A percentile compares a stretch with the other conserved stretches of the same genome.
Evolutionary conservation across 768 basidiomycete species (phyloP).

Genomic region (Auricularia sp.): DNA sequence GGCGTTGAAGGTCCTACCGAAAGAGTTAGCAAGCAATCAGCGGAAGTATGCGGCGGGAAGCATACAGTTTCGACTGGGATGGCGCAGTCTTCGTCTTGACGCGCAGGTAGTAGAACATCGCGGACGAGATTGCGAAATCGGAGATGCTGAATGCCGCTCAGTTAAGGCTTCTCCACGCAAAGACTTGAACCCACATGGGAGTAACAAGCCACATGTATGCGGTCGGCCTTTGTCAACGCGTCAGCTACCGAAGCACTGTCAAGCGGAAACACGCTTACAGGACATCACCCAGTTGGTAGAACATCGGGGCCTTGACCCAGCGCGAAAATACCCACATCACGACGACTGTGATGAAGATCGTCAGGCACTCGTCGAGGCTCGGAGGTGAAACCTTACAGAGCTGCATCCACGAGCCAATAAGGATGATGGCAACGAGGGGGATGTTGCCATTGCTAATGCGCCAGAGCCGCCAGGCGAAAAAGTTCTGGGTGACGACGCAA

Average conservation of each 20-base stretch:
- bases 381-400: background rate
- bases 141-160: background rate
- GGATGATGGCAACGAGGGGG: background rate
- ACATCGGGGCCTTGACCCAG: background rate
- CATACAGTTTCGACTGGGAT: background rate
- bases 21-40: background rate
- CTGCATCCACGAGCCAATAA: background rate
- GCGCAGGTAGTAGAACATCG: background rate
- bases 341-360: background rate
- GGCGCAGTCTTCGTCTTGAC: background rate
- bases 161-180: background rate
- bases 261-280: background rate
- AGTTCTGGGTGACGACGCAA: background rate
- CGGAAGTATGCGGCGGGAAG: background rate
- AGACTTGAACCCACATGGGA: background rate
- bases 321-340: background rate
- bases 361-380: background rate
- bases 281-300: background rate
- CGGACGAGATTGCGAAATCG: background rate
- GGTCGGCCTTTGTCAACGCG: background rate
- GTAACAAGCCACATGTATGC: background rate
- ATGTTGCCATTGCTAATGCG: background rate
- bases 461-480: background rate
- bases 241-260: background rate
- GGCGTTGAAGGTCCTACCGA: background rate